Conservation (phyloP, 1,139 yeast genomes). For the Entelexis paramagnoliae region DNA sequence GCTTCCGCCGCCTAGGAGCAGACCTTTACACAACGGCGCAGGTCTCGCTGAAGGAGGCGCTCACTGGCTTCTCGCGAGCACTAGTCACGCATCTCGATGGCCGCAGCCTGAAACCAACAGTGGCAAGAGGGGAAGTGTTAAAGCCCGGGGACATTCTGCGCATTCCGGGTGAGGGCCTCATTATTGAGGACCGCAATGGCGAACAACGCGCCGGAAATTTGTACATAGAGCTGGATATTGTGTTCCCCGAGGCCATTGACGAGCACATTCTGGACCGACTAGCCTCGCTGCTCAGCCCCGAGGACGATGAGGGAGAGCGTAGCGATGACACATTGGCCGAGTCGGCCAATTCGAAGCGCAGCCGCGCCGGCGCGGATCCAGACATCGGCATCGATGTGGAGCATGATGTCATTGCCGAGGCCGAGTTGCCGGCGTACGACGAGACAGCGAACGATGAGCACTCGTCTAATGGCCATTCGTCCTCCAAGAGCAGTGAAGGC, state of each 20-base stretch:
- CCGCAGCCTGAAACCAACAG: conserved; percentile 56
- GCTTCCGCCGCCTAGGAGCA: conserved; percentile 49
- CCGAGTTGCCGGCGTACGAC: conserved; percentile 11
- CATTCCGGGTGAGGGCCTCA: conserved; percentile 80
- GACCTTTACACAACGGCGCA: conserved; percentile 54
- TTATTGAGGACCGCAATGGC: conserved; percentile 35
- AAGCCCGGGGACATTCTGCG: conserved; percentile 66
- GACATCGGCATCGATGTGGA: conserved; percentile 9
- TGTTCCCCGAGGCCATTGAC: conserved; percentile 64
- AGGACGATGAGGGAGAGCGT: conserved; percentile 10
- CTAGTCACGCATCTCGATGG: conserved; percentile 75
- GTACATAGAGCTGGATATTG: conserved; percentile 58
- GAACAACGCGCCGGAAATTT: conserved; percentile 54
- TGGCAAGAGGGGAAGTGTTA: conserved; percentile 53
- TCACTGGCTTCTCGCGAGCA: conserved; percentile 65
- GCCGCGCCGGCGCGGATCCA: background rate
- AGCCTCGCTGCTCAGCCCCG: conserved; percentile 13
- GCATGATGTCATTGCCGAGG: conserved; percentile 11
- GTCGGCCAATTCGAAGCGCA: background rate
- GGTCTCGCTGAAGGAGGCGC: conserved; percentile 66
- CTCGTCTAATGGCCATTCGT: background rate
- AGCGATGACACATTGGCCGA: conserved; percentile 12
- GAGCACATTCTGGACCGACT: conserved; percentile 18
- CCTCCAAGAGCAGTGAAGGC: background rate
- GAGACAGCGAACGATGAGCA: conserved; percentile 17